Evolutionary conservation across 1,284 basidiomycete species (phyloP).

Genomic region (Polyporus tsugae): DNA sequence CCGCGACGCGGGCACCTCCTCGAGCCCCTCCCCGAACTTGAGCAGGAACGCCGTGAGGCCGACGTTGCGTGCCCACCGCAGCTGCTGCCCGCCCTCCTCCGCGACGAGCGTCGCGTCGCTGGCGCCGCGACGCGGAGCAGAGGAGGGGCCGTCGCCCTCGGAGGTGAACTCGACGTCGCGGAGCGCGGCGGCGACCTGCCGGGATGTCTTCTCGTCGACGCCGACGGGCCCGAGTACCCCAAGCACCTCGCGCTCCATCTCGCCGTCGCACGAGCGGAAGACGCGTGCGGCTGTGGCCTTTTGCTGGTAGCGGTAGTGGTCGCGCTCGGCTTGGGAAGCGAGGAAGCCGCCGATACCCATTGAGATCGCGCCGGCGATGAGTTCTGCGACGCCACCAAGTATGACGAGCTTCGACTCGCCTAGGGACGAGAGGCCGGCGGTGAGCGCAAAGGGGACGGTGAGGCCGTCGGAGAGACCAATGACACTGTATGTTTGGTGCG

Average conservation of each 20-base stretch:
- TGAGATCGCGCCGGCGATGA: constrained; percentile 93
- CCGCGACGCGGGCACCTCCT: constrained; percentile 63
- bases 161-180: constrained; percentile 67
- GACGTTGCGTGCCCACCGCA: constrained; percentile 75
- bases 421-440: constrained; percentile 90
- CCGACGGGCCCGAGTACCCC: constrained; percentile 90
- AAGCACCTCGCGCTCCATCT: constrained; percentile 95
- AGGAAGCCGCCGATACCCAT: constrained; percentile 99
- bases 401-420: constrained; percentile 91
- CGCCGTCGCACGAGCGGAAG: constrained; percentile 86
- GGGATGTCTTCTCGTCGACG: constrained; percentile 83
- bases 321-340: constrained; percentile 94
- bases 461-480: constrained; percentile 97
- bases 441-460: constrained; percentile 92
- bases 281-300: constrained; percentile 85
- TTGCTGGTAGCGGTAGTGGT: constrained; percentile 89
- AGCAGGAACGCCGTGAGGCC: constrained; percentile 92
- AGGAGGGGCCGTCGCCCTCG: constrained; percentile 35
- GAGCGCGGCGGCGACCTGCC: constrained; percentile 80
- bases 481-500: constrained; percentile 60
- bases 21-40: constrained; percentile 92
- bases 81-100: constrained; percentile 48
- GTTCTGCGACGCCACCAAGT: constrained; percentile 90
- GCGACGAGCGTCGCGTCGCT: constrained; percentile 48
- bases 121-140: constrained; percentile 33